Evolutionary conservation across 1,284 basidiomycete species (phyloP).

Genomic region (Tremellales sp.): DNA sequence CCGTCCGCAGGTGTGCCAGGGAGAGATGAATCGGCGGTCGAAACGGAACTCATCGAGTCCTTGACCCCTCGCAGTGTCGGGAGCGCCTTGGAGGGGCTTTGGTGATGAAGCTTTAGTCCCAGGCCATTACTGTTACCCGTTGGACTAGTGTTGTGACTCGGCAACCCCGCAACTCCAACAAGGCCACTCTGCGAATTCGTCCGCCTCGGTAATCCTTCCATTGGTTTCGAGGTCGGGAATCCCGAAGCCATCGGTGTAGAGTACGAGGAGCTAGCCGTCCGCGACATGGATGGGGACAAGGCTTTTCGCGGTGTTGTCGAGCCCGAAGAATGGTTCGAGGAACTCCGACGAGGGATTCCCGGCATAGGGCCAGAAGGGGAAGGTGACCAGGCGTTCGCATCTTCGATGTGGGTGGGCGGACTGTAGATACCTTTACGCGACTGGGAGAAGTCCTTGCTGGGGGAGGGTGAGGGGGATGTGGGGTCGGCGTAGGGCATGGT

Average conservation of each 20-base stretch:
- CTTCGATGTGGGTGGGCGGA: slow-evolving; percentile 24
- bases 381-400: slow-evolving; percentile 13
- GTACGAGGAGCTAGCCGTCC: slow-evolving; percentile 10
- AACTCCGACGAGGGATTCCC: slow-evolving; percentile 39
- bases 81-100: slow-evolving; percentile 25
- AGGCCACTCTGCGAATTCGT: slow-evolving; percentile 5
- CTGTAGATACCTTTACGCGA: slow-evolving; percentile 21
- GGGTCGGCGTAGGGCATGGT: slow-evolving; percentile 48
- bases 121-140: slow-evolving; percentile 25
- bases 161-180: slow-evolving; percentile 20
- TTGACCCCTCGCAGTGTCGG: slow-evolving; percentile 15
- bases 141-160: slow-evolving; percentile 3
- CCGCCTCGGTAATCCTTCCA: slow-evolving; percentile 34
- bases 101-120: slow-evolving; percentile 28
- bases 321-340: slow-evolving; percentile 21
- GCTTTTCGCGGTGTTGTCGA: slow-evolving; percentile 25
- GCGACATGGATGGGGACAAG: slow-evolving; percentile 21
- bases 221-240: slow-evolving; percentile 25
- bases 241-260: background rate
- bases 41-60: slow-evolving; percentile 27
- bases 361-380: slow-evolving; percentile 33
- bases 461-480: slow-evolving; percentile 30
- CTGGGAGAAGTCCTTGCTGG: slow-evolving; percentile 20
- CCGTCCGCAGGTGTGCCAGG: slow-evolving; percentile 29
- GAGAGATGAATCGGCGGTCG: slow-evolving; percentile 24